Evolutionary conservation across 768 basidiomycete genomes (phyloP).

Genomic region (Tulasnella sp.): DNA sequence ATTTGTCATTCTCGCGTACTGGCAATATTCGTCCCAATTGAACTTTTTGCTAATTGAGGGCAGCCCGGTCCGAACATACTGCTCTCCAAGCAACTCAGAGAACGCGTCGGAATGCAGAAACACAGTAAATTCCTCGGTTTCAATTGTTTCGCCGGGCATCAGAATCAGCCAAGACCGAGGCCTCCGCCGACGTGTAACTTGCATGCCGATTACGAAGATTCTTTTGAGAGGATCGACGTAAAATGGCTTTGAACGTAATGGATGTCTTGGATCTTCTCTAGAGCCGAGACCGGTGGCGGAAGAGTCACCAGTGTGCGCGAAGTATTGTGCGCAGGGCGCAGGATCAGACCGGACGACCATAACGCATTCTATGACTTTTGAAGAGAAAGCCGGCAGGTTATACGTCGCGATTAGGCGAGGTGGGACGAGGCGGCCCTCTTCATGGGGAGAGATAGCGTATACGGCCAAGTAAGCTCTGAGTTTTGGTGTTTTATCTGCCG

Average conservation of each 20-base stretch:
- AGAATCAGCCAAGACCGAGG: too few species aligned
- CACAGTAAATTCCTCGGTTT: not conserved
- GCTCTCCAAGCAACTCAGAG: not conserved
- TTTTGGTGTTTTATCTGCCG: not conserved
- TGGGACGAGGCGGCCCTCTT: not conserved
- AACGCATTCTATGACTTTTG: not conserved
- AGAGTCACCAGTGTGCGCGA: not conserved
- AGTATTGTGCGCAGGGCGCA: not conserved
- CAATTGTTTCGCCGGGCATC: too few species aligned
- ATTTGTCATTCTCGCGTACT: not conserved
- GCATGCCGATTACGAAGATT: not conserved
- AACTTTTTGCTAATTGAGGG: not conserved
- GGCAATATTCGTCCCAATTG: not conserved
- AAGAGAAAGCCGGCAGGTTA: not conserved
- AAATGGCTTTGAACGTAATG: not conserved
- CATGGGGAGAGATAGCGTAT: not conserved
- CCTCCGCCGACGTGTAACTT: not conserved
- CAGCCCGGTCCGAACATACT: not conserved
- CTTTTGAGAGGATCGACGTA: constrained; percentile 5
- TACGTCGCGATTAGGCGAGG: not conserved
- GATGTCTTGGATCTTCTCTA: not conserved
- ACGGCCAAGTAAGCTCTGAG: not conserved
- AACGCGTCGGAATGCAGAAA: constrained; percentile 3
- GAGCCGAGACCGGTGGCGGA: too few species aligned
- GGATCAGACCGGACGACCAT: not conserved